These are phyloP conservation scores for Lactifluus subvellereus DNA, from an alignment of 768 basidiomycete genomes.

Conservation along the genomic window DNA sequence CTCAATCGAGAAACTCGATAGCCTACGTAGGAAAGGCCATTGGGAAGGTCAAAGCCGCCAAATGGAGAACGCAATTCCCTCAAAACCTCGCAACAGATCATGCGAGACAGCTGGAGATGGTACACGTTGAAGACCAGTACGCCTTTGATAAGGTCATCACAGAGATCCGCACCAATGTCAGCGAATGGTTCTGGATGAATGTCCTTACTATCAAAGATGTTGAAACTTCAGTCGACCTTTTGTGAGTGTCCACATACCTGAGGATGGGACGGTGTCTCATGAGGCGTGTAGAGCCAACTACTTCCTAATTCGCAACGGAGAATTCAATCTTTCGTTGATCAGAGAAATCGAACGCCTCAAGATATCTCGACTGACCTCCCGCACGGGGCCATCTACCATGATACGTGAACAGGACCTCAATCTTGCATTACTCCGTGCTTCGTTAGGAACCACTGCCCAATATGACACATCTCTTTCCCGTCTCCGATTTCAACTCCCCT, in stretches of 20 bases:
- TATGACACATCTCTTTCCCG: conserved; percentile 71
- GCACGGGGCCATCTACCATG: conserved; percentile 60
- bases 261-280: conserved; percentile 12
- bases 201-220: conserved; percentile 80
- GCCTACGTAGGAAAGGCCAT: conserved; percentile 83
- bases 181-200: conserved; percentile 93
- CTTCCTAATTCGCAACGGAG: conserved; percentile 83
- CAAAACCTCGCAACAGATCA: conserved; percentile 59
- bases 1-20: conserved; percentile 72
- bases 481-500: conserved; percentile 71
- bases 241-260: conserved; percentile 46
- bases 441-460: conserved; percentile 82
- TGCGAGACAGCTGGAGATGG: conserved; percentile 54
- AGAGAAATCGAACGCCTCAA: conserved; percentile 84
- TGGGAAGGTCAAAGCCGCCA: conserved; percentile 72
- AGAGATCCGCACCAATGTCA: conserved; percentile 71
- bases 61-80: conserved; percentile 75
- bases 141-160: conserved; percentile 69
- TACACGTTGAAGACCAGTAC: conserved; percentile 71
- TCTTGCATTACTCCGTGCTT: conserved; percentile 79
- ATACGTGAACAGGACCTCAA: conserved; percentile 90
- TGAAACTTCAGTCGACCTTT: conserved; percentile 74
- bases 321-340: conserved; percentile 79
- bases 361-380: conserved; percentile 64
- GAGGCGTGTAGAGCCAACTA: conserved; percentile 61